Evolutionary conservation across 495 filamentous ascomycete species (phyloP).

Genomic region (Penicillium mononematosum): DNA sequence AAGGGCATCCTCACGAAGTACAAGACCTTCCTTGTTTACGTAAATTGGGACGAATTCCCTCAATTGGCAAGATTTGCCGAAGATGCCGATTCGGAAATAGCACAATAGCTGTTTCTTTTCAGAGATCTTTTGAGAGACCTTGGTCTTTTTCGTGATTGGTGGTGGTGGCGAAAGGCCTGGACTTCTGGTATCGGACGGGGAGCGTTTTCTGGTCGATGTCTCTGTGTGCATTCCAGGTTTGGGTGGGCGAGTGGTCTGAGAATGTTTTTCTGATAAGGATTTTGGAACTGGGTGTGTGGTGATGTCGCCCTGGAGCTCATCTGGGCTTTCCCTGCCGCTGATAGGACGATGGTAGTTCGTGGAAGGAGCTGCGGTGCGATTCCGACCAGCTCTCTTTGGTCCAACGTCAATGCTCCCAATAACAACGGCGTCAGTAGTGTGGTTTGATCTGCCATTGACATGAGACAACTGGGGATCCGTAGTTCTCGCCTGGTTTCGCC

Average conservation of each 20-base stretch:
- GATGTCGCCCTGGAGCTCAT: conserved; percentile 45
- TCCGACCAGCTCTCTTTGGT: neutral
- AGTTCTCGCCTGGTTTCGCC: conserved; percentile 19
- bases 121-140: conserved; percentile 16
- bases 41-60: conserved; percentile 11
- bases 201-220: conserved; percentile 18
- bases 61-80: conserved; percentile 14
- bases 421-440: neutral
- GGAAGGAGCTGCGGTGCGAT: neutral
- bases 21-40: conserved; percentile 16
- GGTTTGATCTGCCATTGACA: conserved; percentile 4
- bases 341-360: neutral
- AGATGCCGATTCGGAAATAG: conserved; percentile 27
- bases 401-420: conserved; percentile 23
- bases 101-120: conserved; percentile 1
- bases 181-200: conserved; percentile 35
- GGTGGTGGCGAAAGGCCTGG: conserved; percentile 28
- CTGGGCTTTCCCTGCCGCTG: conserved; percentile 38
- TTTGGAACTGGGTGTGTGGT: conserved; percentile 31
- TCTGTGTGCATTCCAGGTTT: conserved; percentile 2
- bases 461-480: neutral
- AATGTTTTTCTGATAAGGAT: conserved; percentile 7
- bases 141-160: conserved; percentile 19
- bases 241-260: neutral
- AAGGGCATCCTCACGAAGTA: conserved; percentile 9